Base-by-base conservation (phyloP, 2,329 filamentous ascomycete genomes). In the Colletotrichum chrysophilum region DNA sequence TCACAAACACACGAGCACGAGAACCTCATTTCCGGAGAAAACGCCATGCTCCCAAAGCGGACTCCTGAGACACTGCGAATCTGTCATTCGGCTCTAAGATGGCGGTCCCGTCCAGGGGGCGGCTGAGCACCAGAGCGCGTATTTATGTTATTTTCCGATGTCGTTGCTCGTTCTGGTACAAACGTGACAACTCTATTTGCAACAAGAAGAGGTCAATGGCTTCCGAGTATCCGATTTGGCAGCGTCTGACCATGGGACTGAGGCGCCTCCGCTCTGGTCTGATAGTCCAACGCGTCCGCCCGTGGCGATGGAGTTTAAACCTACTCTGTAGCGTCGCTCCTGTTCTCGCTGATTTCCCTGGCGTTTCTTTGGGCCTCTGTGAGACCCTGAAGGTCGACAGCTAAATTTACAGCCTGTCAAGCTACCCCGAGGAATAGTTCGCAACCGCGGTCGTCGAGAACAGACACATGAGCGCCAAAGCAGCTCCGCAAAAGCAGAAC, bases 1-100 rank as follows among this genome's bases (percentile, higher is more conserved):
- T 73, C 70, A 60, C 58, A 60, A 38, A 60, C 48, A 36, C 32
- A 36, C 26, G 14, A 48, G 70, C 52, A 65, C 36, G 74, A 65
- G 34, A 30, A 32, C 34, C 36, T 76, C 74, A 76, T 73, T 73
- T 76, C 70, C 70, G 43, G 68, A 28, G 36, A 43, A 60, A 36
- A 65, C 70, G 74, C 58, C 70, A 58, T 60, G 52, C 68, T 55
- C 56, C 73, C 56, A 56, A 76, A 69, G 34, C 64, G 28, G 70
- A 58, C 28, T 24, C 58, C 28, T 74, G 74, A 68, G 71, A 73
- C 70, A 32, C 56, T n/a, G 32, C 34, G 43, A 21, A 68, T 52
- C 43, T 75, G 56, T 68, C 70, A 73, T 64, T 73, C 64, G 16
- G 55, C 62, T 58, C 56, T 36, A 58, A 18, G 64, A 62, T 34